Conservation (phyloP, 805 yeast genomes). For the Tetrapisispora namnaoensis region DNA sequence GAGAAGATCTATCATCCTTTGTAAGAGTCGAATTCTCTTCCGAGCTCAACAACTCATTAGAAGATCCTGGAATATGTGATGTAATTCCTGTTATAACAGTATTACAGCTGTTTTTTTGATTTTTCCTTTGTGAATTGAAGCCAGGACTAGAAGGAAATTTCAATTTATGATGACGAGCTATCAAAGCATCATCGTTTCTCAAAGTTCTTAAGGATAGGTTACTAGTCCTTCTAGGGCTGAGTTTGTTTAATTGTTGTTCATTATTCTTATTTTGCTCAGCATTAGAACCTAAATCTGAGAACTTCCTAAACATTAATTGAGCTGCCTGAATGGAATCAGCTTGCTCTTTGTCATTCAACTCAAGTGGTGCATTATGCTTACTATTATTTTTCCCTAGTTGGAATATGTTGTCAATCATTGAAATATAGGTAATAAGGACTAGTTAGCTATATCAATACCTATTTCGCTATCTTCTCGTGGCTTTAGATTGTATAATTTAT, state of each 20-base stretch:
- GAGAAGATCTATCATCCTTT: background rate
- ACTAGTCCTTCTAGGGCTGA: background rate
- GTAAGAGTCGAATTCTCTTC: background rate
- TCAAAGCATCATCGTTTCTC: background rate
- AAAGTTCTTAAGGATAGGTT: background rate
- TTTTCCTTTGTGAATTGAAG: background rate
- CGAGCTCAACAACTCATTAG: background rate
- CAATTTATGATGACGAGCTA: background rate
- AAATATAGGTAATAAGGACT: background rate
- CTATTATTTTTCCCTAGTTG: background rate
- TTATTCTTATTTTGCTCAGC: background rate
- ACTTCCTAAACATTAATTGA: conserved; percentile 12
- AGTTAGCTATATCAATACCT: background rate
- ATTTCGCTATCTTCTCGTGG: no score
- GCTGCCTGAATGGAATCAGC: conserved; percentile 12
- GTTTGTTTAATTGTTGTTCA: background rate
- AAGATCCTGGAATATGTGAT: background rate
- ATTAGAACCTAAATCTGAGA: background rate
- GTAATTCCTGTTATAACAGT: background rate
- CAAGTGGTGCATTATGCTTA: background rate
- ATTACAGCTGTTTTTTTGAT: background rate
- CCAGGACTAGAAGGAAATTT: background rate
- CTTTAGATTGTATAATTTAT: no score
- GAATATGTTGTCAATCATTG: background rate
- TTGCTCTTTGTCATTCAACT: background rate